Evolutionary conservation across 2,329 filamentous ascomycete genomes (phyloP).

Genomic region (Cercospora citrullina): DNA sequence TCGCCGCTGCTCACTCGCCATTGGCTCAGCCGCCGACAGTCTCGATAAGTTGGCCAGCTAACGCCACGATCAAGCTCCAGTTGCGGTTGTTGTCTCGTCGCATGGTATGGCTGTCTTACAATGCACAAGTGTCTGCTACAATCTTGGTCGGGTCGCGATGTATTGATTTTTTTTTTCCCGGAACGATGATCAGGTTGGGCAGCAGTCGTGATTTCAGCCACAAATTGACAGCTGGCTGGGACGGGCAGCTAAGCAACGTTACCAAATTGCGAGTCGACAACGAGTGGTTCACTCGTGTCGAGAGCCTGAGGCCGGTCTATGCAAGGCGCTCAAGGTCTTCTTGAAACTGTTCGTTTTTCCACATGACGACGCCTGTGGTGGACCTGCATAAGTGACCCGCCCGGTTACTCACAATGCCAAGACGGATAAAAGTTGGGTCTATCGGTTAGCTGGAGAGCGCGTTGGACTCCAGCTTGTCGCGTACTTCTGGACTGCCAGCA

Average conservation of each 20-base stretch:
- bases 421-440: neutral
- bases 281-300: neutral
- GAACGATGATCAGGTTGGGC: slow-evolving; percentile 9
- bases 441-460: slow-evolving; percentile 2
- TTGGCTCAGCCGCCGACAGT: slow-evolving; percentile 17
- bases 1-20: slow-evolving; percentile 6
- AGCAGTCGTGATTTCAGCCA: slow-evolving; percentile 11
- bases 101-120: slow-evolving; percentile 11
- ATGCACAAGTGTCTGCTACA: neutral
- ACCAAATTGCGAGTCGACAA: neutral
- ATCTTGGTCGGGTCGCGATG: neutral
- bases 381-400: neutral
- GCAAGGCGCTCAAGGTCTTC: neutral
- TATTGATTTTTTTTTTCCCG: slow-evolving; percentile 1
- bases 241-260: neutral
- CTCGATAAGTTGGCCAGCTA: slow-evolving; percentile 23
- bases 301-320: neutral
- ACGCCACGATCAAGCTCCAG: slow-evolving; percentile 15
- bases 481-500: neutral
- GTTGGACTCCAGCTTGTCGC: slow-evolving; percentile 13
- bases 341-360: neutral
- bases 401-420: neutral
- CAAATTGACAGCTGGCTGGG: slow-evolving; percentile 6
- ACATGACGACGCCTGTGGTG: neutral
- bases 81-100: slow-evolving; percentile 4